Evolutionary conservation across 768 basidiomycete species (phyloP), one percentile per base, ranked within the genome.

Genomic region (Aureoboletus auriporus): DNA sequence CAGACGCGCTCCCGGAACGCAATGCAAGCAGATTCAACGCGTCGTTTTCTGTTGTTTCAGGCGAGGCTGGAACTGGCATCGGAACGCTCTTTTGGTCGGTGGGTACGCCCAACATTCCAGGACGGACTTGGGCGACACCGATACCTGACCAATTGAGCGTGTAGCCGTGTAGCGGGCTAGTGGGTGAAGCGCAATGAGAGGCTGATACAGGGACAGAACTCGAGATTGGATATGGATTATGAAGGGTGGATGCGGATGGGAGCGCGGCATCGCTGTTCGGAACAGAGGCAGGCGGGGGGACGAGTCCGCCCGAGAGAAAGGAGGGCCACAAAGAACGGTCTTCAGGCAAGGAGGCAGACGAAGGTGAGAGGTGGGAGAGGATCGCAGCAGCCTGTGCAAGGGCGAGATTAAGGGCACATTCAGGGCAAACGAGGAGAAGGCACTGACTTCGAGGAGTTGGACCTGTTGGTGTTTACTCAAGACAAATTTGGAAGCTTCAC

Each of bases 391-490:
- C 94, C 85, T 91, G 57, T 20, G 23, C 51, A 43, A 41, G 53
- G 3, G 16, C 8, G 30, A 31, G 30, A 12, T 9, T 33, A 13
- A 9, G 6, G 31, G 31, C 20, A 23, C 20, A 23, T 23, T 23
- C 20, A 33, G 31, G 31, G 8, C 4, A 13, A 7, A 8, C 6
- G 35, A 36, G 35, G 14, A 14, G 13, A n/a, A 38, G n/a, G n/a
- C 0, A 26, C 9, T 5, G 30, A 87, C 89, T 77, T 98, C 95
- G 38, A 99, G 85, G 44, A 97, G 71, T 59, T 97, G 95, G 1
- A 99, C 95, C 58, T 98, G 94, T 61, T 97, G 93, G 65, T 97
- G 94, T 70, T 97, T 98, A 69, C 86, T 90, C 49, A 97, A 74
- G 29, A 93, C 81, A 58, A 93, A 84, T 65, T 93, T 91, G 55